phyloP scores from a whole-genome alignment of 495 filamentous ascomycete species.

The Pyronema domesticum region DNA sequence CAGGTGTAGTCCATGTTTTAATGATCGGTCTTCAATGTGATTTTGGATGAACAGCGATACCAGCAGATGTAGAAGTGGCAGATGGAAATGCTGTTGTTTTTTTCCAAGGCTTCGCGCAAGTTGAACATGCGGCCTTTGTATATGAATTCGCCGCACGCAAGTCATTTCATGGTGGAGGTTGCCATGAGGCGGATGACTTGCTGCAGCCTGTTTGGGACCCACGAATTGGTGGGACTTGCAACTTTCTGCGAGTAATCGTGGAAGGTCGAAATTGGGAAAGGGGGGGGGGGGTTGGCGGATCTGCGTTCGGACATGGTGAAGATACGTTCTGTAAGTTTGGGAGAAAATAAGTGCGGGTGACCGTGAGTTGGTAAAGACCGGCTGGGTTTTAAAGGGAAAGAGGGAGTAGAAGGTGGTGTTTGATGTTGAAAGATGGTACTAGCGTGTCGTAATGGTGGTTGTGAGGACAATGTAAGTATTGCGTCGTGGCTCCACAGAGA shows the following conservation, averaged over 20 bases:
- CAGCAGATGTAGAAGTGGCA: slow-evolving; percentile 92
- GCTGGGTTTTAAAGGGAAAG: no score
- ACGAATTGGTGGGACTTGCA: slow-evolving; percentile 47
- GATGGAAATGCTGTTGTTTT: slow-evolving; percentile 74
- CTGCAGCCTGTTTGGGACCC: slow-evolving; percentile 63
- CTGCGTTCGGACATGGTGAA: slow-evolving; percentile 88
- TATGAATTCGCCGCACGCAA: slow-evolving; percentile 84
- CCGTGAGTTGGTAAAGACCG: no score
- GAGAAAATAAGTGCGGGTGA: no score
- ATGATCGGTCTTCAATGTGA: slow-evolving; percentile 89
- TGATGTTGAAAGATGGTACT: no score
- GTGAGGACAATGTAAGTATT: no score
- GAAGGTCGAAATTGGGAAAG: slow-evolving; percentile 98
- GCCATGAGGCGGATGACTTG: slow-evolving; percentile 90
- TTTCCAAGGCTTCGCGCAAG: slow-evolving; percentile 82
- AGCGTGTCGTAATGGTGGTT: no score
- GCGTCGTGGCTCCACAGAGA: no score
- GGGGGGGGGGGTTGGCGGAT: no score
- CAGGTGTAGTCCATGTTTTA: slow-evolving; percentile 85
- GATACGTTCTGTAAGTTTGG: no score
- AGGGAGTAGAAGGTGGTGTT: no score
- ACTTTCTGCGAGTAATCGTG: slow-evolving; percentile 53
- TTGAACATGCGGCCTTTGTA: slow-evolving; percentile 96
- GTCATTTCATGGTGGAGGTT: slow-evolving; percentile 88
- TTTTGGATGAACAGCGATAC: slow-evolving; percentile 73